A percentile compares a stretch with the other conserved stretches of the same genome.
Conservation (phyloP, 768 basidiomycete species). For the Suillus cothurnatus region DNA sequence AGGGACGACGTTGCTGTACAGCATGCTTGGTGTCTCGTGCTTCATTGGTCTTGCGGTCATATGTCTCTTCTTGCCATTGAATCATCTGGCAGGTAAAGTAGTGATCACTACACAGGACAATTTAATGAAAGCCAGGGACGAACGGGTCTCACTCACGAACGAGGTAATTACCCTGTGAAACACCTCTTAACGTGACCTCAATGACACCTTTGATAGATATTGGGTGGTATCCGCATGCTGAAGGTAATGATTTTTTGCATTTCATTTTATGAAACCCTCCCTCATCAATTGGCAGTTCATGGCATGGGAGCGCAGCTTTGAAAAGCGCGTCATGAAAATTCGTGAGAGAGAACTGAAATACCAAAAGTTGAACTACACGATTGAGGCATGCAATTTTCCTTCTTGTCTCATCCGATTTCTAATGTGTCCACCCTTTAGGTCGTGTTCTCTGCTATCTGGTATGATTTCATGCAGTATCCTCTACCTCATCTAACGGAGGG, state of each 20-base stretch:
- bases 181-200: neutral
- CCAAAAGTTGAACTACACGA: constrained; percentile 84
- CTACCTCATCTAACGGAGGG: neutral
- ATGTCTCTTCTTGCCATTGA: constrained; percentile 72
- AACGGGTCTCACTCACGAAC: constrained; percentile 90
- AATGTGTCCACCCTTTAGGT: constrained; percentile 25
- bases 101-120: constrained; percentile 80
- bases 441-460: constrained; percentile 2
- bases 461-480: neutral
- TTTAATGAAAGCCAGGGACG: constrained; percentile 90
- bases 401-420: neutral
- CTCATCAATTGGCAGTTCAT: constrained; percentile 61
- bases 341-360: constrained; percentile 82
- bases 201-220: constrained; percentile 43
- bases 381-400: constrained; percentile 56
- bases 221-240: constrained; percentile 90
- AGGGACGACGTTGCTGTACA: constrained; percentile 76
- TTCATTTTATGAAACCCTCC: neutral
- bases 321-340: constrained; percentile 68
- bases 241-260: constrained; percentile 43
- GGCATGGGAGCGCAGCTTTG: constrained; percentile 94
- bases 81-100: constrained; percentile 82
- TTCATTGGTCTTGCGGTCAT: constrained; percentile 80
- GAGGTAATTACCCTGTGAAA: constrained; percentile 44
- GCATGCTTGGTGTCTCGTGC: constrained; percentile 75